phyloP scores from a whole-genome alignment of 257 asterid genomes.

The Agastache rugosa region DNA sequence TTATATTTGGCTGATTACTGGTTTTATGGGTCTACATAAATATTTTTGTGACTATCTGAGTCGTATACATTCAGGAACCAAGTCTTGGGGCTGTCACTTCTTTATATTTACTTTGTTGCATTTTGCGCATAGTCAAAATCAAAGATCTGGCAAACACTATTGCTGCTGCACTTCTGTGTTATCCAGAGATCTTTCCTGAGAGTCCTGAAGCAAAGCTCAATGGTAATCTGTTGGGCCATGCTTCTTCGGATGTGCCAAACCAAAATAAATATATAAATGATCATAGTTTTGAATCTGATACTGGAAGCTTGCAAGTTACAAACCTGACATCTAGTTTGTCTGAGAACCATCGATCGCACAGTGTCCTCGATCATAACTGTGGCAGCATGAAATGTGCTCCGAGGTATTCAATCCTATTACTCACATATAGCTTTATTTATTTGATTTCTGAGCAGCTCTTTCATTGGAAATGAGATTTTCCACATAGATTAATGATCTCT shows the following conservation, averaged over 20 bases:
- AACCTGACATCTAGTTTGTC: slow-evolving; percentile 55
- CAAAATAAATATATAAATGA: slow-evolving; percentile 41
- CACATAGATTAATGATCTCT: not conserved
- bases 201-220: slow-evolving; percentile 62
- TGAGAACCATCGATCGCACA: slow-evolving; percentile 44
- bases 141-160: slow-evolving; percentile 92
- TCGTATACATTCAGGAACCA: slow-evolving; percentile 63
- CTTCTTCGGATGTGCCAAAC: slow-evolving; percentile 46
- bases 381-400: slow-evolving; percentile 49
- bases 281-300: slow-evolving; percentile 39
- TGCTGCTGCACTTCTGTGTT: slow-evolving; percentile 88
- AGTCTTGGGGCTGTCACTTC: slow-evolving; percentile 78
- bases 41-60: slow-evolving; percentile 41
- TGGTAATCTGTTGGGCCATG: slow-evolving; percentile 56
- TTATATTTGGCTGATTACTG: slow-evolving; percentile 23
- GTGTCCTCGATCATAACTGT: slow-evolving; percentile 43
- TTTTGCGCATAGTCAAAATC: slow-evolving; percentile 93
- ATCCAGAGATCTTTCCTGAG: slow-evolving; percentile 53
- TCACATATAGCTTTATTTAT: slow-evolving; percentile 13
- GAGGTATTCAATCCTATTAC: slow-evolving; percentile 55
- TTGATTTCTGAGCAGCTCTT: slow-evolving; percentile 5
- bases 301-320: slow-evolving; percentile 46
- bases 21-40: slow-evolving; percentile 25
- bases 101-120: slow-evolving; percentile 92
- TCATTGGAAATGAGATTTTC: not conserved